These are phyloP conservation scores for Eucalyptus urophylla DNA, from an alignment of 345 rosid genomes.

Conservation along the genomic window DNA sequence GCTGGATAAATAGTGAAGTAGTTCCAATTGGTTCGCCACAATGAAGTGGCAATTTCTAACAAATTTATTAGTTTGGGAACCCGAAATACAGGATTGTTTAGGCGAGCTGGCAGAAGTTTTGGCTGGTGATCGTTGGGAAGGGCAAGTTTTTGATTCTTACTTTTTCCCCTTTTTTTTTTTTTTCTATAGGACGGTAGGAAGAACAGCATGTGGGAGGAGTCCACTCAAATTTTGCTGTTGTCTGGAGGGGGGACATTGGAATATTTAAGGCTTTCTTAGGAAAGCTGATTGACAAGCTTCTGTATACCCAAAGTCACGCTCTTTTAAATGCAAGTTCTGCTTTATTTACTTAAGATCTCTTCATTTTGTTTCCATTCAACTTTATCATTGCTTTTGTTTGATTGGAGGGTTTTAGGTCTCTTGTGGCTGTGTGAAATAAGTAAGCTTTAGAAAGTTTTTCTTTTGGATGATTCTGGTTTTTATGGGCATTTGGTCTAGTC, in stretches of 20 bases:
- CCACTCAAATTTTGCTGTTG: background rate
- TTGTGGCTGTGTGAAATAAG: background rate
- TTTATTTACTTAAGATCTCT: background rate
- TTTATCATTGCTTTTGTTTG: background rate
- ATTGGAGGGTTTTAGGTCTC: background rate
- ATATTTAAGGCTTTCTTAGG: background rate
- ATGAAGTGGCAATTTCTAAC: background rate
- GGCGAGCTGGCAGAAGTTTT: background rate
- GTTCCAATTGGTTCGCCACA: background rate
- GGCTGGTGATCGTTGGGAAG: background rate
- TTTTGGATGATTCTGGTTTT: background rate
- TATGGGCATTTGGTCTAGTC: background rate
- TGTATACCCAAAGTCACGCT: background rate
- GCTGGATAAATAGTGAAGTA: constrained; percentile 18
- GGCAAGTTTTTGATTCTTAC: background rate
- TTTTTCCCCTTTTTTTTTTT: background rate
- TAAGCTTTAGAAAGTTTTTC: background rate
- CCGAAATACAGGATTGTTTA: background rate
- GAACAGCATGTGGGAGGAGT: background rate
- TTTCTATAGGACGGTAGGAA: background rate
- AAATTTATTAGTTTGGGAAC: background rate
- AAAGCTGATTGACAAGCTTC: background rate
- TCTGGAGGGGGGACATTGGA: background rate
- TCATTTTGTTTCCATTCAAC: background rate
- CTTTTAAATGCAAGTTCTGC: background rate